Base-by-base conservation (phyloP, 495 filamentous ascomycete genomes). In the Hypoxylon perforatum region DNA sequence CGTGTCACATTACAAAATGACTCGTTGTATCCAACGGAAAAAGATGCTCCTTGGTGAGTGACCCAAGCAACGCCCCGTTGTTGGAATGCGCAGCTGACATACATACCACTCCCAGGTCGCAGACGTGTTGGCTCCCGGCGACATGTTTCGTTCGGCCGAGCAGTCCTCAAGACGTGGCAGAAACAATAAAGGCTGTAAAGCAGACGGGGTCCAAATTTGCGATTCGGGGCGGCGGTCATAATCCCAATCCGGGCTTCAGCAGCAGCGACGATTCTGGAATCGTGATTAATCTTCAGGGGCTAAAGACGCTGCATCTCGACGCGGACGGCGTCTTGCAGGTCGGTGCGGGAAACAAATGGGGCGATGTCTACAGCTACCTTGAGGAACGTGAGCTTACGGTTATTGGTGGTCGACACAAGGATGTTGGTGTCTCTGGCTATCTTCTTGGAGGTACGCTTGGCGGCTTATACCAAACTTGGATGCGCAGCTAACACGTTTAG, bases 201-300 rank as follows among this genome's bases (percentile, higher is more conserved):
- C 14, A 42, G 19, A 25, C 38, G 1, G 52, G 39, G 14, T 56
- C 72, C 33, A 74, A 77, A 21, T 83, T 83, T 45, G 80, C 81
- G 14, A 73, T 83, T 49, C 78, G 79, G 28, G 76, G 72, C 21
- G 79, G 80, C 9, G 81, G 81, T 0, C 81, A 83, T 48, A 78
- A 76, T 23, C 74, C 78, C 2, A 79, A 80, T 45, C 72, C 72
- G 0, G 75, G 75, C 42, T 73, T 73, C 19, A 70, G 72, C 0
- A 81, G 78, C n/a, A 76, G 76, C 39, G 63, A 25, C 22, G 17
- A 70, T 25, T 36, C 63, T 2, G 81, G 81, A 0, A 73, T 83
- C 1, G 69, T 83, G 1, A 58, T 83, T n/a, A 75, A 80, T 36
- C n/a, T 56, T 4, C 39, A 33, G 2, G n/a, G 33, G 1, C 22